Conservation (phyloP, 148 eudicot genomes). For the Gaultheria prostrata region DNA sequence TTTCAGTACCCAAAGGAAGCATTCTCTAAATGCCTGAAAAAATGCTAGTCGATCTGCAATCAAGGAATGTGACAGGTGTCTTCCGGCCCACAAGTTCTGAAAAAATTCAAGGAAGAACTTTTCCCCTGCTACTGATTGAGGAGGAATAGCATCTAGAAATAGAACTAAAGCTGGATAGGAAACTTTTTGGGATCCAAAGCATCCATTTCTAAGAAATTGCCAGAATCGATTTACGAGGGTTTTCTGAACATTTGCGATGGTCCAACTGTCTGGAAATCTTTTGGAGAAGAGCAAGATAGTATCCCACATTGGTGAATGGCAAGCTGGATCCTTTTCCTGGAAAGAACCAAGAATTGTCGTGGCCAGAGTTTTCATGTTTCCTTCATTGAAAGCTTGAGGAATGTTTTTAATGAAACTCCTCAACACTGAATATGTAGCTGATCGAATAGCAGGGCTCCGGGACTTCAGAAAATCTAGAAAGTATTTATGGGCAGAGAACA, state of each 20-base stretch:
- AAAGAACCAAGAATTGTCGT: slow-evolving; percentile 72
- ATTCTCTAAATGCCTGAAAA: slow-evolving; percentile 70
- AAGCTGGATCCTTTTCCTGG: slow-evolving; percentile 80
- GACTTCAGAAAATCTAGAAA: slow-evolving; percentile 75
- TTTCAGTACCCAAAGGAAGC: slow-evolving; percentile 62
- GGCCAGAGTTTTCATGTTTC: slow-evolving; percentile 62
- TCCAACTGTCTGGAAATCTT: slow-evolving; percentile 74
- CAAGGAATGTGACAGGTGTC: slow-evolving; percentile 49
- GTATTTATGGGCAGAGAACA: slow-evolving; percentile 60
- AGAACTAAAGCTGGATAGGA: slow-evolving; percentile 85
- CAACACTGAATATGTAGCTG: slow-evolving; percentile 73
- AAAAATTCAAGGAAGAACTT: slow-evolving; percentile 75
- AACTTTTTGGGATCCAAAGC: slow-evolving; percentile 94
- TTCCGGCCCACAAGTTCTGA: slow-evolving; percentile 79
- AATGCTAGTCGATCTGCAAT: slow-evolving; percentile 58
- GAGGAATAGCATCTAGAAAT: slow-evolving; percentile 67
- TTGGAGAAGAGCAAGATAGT: slow-evolving; percentile 55
- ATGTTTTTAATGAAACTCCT: slow-evolving; percentile 73
- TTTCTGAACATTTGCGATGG: slow-evolving; percentile 64
- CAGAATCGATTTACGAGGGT: slow-evolving; percentile 54
- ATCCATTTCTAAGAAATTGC: slow-evolving; percentile 79
- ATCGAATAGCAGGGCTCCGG: slow-evolving; percentile 62
- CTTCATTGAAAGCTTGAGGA: slow-evolving; percentile 63
- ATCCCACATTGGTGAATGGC: slow-evolving; percentile 94
- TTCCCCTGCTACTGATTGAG: slow-evolving; percentile 42